These are phyloP conservation scores for Dichomitus squalens DNA, from an alignment of 1,284 basidiomycete species.

Conservation along the genomic window DNA sequence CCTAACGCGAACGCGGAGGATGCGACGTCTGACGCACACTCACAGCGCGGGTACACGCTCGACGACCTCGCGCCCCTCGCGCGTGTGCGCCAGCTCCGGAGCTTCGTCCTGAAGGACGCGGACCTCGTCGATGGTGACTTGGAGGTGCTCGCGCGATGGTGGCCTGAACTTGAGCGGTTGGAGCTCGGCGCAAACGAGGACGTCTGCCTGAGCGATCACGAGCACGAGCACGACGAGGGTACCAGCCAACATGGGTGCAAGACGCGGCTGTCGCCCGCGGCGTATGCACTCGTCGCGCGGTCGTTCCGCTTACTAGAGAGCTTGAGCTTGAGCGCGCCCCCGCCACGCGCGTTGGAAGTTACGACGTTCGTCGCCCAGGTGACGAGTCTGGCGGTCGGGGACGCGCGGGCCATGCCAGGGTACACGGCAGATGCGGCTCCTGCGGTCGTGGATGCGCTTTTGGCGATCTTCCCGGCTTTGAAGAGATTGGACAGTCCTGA, in stretches of 20 bases:
- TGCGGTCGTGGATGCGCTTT: constrained; percentile 18
- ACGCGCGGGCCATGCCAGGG: constrained; percentile 6
- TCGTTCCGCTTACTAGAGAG: constrained; percentile 38
- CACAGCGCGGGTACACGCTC: constrained; percentile 22
- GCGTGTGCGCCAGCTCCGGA: constrained; percentile 36
- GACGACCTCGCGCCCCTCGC: constrained; percentile 36
- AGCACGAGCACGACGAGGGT: background rate
- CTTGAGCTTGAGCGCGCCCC: constrained; percentile 42
- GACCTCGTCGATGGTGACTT: constrained; percentile 44
- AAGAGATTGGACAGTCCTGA: constrained; percentile 9
- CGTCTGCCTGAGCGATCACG: constrained; percentile 6
- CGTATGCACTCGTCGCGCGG: constrained; percentile 39
- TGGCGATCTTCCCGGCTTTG: constrained; percentile 22
- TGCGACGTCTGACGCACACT: background rate
- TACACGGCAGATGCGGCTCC: constrained; percentile 2
- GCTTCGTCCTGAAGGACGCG: constrained; percentile 38
- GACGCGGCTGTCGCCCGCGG: constrained; percentile 38
- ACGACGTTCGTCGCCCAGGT: background rate
- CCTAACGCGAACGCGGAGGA: constrained; percentile 25
- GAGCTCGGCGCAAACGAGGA: constrained; percentile 39
- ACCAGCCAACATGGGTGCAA: constrained; percentile 7
- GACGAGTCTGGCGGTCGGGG: constrained; percentile 22
- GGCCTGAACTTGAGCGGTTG: constrained; percentile 40
- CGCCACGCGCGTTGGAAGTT: background rate
- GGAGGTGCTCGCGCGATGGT: constrained; percentile 41